A percentile compares a stretch with the other conserved stretches of the same genome.
Conservation (phyloP, 2,329 filamentous ascomycete genomes). For the Graphiopsis chlorocephala region DNA sequence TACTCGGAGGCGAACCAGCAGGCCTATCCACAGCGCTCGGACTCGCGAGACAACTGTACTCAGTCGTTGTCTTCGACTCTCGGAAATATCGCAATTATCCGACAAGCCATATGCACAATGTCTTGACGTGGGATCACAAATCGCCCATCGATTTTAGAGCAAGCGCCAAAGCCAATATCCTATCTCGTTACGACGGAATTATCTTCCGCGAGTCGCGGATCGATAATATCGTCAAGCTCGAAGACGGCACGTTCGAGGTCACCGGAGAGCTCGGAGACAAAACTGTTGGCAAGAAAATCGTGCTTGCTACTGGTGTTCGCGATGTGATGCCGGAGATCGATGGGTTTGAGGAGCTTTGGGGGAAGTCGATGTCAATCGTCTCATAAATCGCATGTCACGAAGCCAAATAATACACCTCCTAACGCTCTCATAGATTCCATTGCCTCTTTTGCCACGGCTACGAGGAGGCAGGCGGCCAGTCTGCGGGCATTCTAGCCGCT, state of each 20-base stretch:
- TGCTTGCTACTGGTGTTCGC: conserved; percentile 53
- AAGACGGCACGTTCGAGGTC: conserved; percentile 34
- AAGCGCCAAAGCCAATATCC: conserved; percentile 27
- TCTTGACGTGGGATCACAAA: conserved; percentile 39
- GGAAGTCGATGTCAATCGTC: neutral
- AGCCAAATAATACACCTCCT: neutral
- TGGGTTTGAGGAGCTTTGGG: conserved; percentile 15
- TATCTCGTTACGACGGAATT: neutral
- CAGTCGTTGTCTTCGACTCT: conserved; percentile 41
- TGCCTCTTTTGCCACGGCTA: conserved; percentile 61
- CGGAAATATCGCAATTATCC: conserved; percentile 43
- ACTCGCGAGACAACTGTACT: conserved; percentile 36
- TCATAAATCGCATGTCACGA: neutral
- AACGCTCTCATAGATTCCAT: conserved; percentile 42
- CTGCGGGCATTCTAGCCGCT: conserved; percentile 49
- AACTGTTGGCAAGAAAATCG: conserved; percentile 53
- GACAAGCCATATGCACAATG: conserved; percentile 46
- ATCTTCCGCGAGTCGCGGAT: neutral
- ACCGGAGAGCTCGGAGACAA: conserved; percentile 42
- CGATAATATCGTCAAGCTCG: neutral
- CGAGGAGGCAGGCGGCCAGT: conserved; percentile 51
- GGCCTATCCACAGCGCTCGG: conserved; percentile 5
- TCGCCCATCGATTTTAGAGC: conserved; percentile 34
- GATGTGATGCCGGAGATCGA: conserved; percentile 52
- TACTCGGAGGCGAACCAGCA: neutral